Conservation (phyloP, 1,284 basidiomycete genomes). For the Thelephora terrestris region DNA sequence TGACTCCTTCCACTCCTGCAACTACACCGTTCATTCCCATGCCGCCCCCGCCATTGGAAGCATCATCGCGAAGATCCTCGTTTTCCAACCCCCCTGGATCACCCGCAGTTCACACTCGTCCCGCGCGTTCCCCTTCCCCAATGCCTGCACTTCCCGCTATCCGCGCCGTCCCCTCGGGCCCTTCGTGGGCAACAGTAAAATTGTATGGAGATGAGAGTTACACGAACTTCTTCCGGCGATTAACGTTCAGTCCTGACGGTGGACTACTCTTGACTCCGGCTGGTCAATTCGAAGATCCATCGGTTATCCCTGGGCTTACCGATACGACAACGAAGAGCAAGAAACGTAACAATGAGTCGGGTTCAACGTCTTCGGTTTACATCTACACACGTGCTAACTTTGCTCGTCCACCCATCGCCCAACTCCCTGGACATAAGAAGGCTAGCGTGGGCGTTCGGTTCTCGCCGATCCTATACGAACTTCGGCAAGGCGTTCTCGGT, state of each 20-base stretch:
- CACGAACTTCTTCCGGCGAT: slow-evolving; percentile 91
- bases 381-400: slow-evolving; percentile 95
- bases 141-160: slow-evolving; percentile 87
- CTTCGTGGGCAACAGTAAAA: slow-evolving; percentile 43
- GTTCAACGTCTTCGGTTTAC: slow-evolving; percentile 62
- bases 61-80: slow-evolving; percentile 75
- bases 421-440: slow-evolving; percentile 94
- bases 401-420: slow-evolving; percentile 83
- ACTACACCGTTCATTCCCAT: slow-evolving; percentile 51
- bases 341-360: slow-evolving; percentile 31
- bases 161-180: slow-evolving; percentile 41
- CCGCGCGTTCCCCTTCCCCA: slow-evolving; percentile 81
- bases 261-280: slow-evolving; percentile 90
- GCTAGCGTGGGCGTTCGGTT: slow-evolving; percentile 91
- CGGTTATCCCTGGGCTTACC: slow-evolving; percentile 37
- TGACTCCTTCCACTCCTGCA: slow-evolving; percentile 56
- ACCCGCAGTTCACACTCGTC: slow-evolving; percentile 53
- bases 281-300: slow-evolving; percentile 90
- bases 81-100: slow-evolving; percentile 76
- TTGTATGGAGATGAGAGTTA: slow-evolving; percentile 95
- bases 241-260: slow-evolving; percentile 94
- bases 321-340: slow-evolving; percentile 35
- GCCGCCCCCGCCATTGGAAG: slow-evolving; percentile 63
- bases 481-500: slow-evolving; percentile 53
- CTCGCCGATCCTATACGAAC: slow-evolving; percentile 87